Evolutionary conservation across 495 filamentous ascomycete species (phyloP).

Genomic region (Talaromyces wortmannii): DNA sequence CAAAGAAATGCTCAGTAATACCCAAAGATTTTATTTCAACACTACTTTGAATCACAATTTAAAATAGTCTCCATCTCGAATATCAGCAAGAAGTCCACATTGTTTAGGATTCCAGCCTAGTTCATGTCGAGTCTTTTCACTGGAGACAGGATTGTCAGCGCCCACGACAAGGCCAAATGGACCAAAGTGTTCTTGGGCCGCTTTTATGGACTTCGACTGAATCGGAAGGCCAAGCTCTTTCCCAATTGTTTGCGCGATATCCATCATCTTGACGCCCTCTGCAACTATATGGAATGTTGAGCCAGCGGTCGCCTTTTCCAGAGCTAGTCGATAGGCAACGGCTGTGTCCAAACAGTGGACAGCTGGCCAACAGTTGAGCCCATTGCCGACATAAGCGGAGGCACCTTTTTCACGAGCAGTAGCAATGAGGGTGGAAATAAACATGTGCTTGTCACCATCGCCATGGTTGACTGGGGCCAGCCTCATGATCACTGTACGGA

Average conservation of each 20-base stretch:
- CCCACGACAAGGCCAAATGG: slow-evolving; percentile 14
- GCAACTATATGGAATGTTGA: slow-evolving; percentile 31
- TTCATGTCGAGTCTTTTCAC: slow-evolving; percentile 27
- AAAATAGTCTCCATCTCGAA: slow-evolving; percentile 13
- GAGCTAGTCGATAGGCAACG: slow-evolving; percentile 26
- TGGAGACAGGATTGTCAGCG: slow-evolving; percentile 30
- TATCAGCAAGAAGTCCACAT: slow-evolving; percentile 27
- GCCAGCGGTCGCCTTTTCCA: slow-evolving; percentile 34
- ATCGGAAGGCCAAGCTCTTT: slow-evolving; percentile 22
- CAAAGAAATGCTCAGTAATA: too few relatives aligned
- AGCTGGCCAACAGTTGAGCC: slow-evolving; percentile 32
- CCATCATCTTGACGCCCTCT: slow-evolving; percentile 27
- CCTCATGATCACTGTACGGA: slow-evolving; percentile 27
- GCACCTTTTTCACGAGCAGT: slow-evolving; percentile 23
- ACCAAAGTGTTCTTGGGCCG: slow-evolving; percentile 25
- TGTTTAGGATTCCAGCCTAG: slow-evolving; percentile 31
- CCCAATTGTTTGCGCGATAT: slow-evolving; percentile 31
- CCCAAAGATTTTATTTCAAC: too few relatives aligned
- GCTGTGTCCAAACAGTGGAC: slow-evolving; percentile 36
- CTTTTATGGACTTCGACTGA: slow-evolving; percentile 16
- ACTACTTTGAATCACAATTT: too few relatives aligned
- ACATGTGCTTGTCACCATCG: slow-evolving; percentile 22
- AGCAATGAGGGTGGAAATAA: slow-evolving; percentile 20
- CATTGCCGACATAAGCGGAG: slow-evolving; percentile 35
- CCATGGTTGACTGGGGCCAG: slow-evolving; percentile 38